Base-by-base conservation (phyloP, 768 basidiomycete genomes). In the Suillus alpinus region DNA sequence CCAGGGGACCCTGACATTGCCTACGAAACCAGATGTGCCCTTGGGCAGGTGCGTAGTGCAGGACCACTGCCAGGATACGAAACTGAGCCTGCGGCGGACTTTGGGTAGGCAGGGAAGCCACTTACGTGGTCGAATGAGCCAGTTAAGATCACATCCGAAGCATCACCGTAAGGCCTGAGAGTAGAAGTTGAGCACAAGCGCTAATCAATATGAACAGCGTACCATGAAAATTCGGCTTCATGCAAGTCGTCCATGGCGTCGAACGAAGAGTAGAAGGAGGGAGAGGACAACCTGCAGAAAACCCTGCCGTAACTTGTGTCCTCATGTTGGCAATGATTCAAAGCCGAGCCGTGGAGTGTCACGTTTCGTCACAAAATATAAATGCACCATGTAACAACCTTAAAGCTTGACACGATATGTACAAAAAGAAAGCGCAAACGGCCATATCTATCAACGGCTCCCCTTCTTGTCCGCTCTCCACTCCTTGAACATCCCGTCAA, bases 401-500 rank as follows among this genome's bases (percentile, higher is more conserved):
- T n/a, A 20, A 44, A 20, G 9, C 43, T 46, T 13, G 44, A 12
- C 20, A 12, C 44, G 44, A 46, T 23, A 46, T 13, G 23, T 50
- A 50, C 49, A 53, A 53, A 53, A 53, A 37, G 20, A 53, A 14
- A 10, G 20, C 20, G 5, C 62, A 57, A 40, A 57, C 18, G 26
- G 46, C 23, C 34, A 39, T 29, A 67, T 31, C 53, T 37, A 36
- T 70, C 59, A 75, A 73, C 76, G 83, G 44, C 87, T 76, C 49
- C 87, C 86, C 74, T 91, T 92, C 78, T 91, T 92, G 67, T 91
- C 89, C 58, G 86, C 86, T 69, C 86, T 80, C 91, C 91, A 93
- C 71, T 96, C 94, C 71, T 92, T 92, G 78, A 95, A 98, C 68
- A 98, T 91, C 34, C 92, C 91, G 75, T 99, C 97, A 72, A 98